Percentiles rank a stretch among this genome's conserved stretches.
Conservation (phyloP, 2,329 filamentous ascomycete genomes). For the Colletotrichum melonis region DNA sequence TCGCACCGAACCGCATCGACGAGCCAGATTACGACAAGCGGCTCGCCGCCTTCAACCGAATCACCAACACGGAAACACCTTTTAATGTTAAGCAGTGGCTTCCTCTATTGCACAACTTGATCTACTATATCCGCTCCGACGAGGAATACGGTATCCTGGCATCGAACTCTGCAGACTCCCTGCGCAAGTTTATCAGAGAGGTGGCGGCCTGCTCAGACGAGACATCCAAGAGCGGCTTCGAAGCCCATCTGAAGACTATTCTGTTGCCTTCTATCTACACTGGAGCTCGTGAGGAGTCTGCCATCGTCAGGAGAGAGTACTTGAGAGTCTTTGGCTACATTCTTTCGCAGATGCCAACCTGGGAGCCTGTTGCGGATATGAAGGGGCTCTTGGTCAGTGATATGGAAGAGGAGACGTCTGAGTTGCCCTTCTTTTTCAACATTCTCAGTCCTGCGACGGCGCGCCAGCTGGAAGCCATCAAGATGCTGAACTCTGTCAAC, state of each 20-base stretch:
- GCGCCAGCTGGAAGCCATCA: conserved; percentile 84
- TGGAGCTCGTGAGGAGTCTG: conserved; percentile 82
- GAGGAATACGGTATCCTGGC: conserved; percentile 89
- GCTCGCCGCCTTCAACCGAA: conserved; percentile 77
- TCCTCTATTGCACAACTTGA: conserved; percentile 87
- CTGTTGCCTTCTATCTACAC: conserved; percentile 81
- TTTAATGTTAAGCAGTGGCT: conserved; percentile 84
- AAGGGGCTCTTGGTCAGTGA: conserved; percentile 68
- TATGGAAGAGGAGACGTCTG: conserved; percentile 71
- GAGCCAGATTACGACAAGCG: conserved; percentile 90
- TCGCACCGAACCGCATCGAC: conserved; percentile 77
- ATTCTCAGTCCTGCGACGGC: conserved; percentile 91
- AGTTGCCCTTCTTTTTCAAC: conserved; percentile 88
- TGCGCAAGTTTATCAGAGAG: conserved; percentile 82
- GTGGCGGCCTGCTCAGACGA: conserved; percentile 57
- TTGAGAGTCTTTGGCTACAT: conserved; percentile 83
- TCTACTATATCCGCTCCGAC: conserved; percentile 86
- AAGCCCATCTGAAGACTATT: conserved; percentile 69
- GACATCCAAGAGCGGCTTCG: conserved; percentile 60
- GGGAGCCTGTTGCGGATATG: conserved; percentile 80
- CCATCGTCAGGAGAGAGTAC: conserved; percentile 86
- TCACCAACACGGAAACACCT: conserved; percentile 70
- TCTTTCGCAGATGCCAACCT: conserved; percentile 75
- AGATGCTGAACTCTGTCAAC: conserved; percentile 78
- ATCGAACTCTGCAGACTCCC: conserved; percentile 81